These are phyloP conservation scores for Candida corydali DNA, from an alignment of 805 yeast species.

Conservation along the genomic window DNA sequence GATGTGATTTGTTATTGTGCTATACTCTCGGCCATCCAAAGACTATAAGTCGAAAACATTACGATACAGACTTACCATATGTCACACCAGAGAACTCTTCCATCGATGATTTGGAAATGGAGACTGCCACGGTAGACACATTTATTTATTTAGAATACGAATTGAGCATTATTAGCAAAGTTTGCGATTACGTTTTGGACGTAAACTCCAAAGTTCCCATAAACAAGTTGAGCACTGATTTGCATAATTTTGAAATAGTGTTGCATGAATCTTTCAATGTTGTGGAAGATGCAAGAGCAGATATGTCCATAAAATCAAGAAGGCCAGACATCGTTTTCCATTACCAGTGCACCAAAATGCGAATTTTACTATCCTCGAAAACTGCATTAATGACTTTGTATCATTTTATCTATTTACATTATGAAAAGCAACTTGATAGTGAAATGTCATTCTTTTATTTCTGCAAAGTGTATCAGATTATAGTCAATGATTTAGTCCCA, in stretches of 20 bases:
- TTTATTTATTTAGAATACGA: slow-evolving; percentile 10
- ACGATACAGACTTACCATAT: slow-evolving; percentile 42
- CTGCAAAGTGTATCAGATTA: slow-evolving; percentile 22
- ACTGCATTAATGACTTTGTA: slow-evolving; percentile 14
- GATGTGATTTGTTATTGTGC: slow-evolving; percentile 38
- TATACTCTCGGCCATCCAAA: slow-evolving; percentile 44
- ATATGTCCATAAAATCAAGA: background rate
- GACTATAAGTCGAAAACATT: slow-evolving; percentile 31
- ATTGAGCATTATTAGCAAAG: slow-evolving; percentile 7
- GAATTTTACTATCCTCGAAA: slow-evolving; percentile 11
- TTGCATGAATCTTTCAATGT: slow-evolving; percentile 5
- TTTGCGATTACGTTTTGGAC: slow-evolving; percentile 14
- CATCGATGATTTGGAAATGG: slow-evolving; percentile 31
- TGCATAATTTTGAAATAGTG: slow-evolving; percentile 9
- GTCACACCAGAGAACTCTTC: slow-evolving; percentile 32
- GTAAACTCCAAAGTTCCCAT: slow-evolving; percentile 13
- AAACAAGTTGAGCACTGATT: slow-evolving; percentile 9
- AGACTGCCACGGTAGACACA: slow-evolving; percentile 15
- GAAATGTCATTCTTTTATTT: slow-evolving; percentile 29
- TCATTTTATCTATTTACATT: slow-evolving; percentile 35
- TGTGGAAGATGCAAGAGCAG: background rate
- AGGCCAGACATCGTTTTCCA: slow-evolving; percentile 1
- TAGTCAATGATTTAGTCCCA: slow-evolving; percentile 29
- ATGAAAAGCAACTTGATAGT: slow-evolving; percentile 24
- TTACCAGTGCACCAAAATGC: slow-evolving; percentile 9